Base-by-base conservation (phyloP, 345 rosid species). In the Murraya koenigii region DNA sequence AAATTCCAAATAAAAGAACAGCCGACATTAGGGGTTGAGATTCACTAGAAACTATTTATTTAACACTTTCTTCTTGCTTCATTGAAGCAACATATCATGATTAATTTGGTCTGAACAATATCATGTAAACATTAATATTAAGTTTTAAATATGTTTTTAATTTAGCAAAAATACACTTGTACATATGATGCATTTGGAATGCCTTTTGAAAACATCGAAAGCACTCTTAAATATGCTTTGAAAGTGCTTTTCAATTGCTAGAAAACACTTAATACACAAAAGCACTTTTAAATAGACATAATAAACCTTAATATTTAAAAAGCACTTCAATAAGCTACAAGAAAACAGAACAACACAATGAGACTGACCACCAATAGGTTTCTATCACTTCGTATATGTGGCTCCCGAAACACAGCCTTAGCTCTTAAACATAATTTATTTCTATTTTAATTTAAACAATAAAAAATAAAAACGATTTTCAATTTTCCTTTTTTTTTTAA, bases 371-470 rank as follows among this genome's bases (percentile, higher is more conserved):
- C 10, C 20, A 68, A 14, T 17, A 32, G n/a, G 10, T 13, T 60
- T 61, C 33, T 62, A 8, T 62, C 36, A 30, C 36, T 28, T 6
- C n/a, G 17, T 17, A 66, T 23, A 66, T 66, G n/a, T 47, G 20
- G 30, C 56, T 17, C 22, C 72, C 47, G 54, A 38, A 23, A 23
- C 65, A 23, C 33, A 23, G 38, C 55, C 54, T 35, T 36, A 25
- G 49, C 49, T 39, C 70, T 33, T 8, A 6, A 23, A 26, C 15
- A 6, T 32, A 17, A 5, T 5, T 5, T 25, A 32, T 6, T n/a
- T 78, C 47, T 56, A 5, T 6, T 76, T 72, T 22, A 60, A 9
- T 32, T 65, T 71, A 44, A 84, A 22, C n/a, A 32, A 11, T 72
- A 52, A 19, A 74, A 11, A 23, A 66, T 49, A 39, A 49, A 28